phyloP scores from a whole-genome alignment of 2,329 filamentous ascomycete species.

The Botrytis deweyae region DNA sequence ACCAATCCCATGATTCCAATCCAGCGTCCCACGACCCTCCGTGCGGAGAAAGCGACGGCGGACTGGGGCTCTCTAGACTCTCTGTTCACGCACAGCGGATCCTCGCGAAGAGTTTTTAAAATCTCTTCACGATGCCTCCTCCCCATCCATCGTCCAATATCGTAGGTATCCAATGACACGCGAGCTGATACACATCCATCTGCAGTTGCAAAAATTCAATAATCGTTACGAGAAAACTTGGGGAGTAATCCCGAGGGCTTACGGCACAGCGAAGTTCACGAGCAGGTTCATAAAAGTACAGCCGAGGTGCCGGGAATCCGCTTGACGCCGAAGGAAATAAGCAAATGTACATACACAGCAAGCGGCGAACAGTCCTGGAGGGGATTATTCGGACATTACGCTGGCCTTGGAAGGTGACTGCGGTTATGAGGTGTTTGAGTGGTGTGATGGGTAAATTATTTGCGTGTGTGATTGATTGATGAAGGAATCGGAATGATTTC shows the following conservation, averaged over 20 bases:
- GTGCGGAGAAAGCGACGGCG: not conserved
- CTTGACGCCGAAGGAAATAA: slow-evolving; percentile 6
- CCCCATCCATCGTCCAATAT: not conserved
- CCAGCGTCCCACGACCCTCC: not conserved
- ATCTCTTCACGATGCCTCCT: not conserved
- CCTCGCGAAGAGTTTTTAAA: slow-evolving; percentile 1
- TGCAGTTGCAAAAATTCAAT: not conserved
- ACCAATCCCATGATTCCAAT: not conserved
- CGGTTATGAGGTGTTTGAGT: not conserved
- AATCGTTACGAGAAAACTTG: not conserved
- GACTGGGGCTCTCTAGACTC: not conserved
- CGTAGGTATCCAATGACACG: not conserved
- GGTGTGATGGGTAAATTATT: not conserved
- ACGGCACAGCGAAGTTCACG: slow-evolving; percentile 3
- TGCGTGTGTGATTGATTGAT: not conserved
- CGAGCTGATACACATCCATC: not conserved
- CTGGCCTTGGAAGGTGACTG: not conserved
- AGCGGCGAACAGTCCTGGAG: slow-evolving; percentile 2
- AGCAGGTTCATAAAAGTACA: not conserved
- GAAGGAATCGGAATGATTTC: not conserved
- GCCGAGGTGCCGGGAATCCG: slow-evolving; percentile 11
- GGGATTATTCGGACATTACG: slow-evolving; percentile 8
- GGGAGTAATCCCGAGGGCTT: not conserved
- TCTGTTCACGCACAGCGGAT: not conserved
- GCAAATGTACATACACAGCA: not conserved